Evolutionary conservation across 768 basidiomycete species (phyloP).

Genomic region (Termitomyces sp.): DNA sequence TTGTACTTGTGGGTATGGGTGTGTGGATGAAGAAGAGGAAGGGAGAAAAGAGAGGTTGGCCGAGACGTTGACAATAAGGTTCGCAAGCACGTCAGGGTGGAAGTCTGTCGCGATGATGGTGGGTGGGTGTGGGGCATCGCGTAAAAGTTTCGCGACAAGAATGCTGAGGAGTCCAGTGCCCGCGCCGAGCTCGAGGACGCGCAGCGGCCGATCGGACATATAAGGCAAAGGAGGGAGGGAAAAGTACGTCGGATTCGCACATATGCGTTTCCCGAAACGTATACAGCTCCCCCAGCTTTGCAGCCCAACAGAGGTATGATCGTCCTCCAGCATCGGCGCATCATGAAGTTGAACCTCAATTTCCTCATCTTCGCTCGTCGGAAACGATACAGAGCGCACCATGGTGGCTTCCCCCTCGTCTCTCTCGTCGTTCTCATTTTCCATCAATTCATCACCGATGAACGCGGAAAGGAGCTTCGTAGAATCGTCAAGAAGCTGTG

Average conservation of each 20-base stretch:
- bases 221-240: slow-evolving; percentile 22
- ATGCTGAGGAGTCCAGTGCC: slow-evolving; percentile 86
- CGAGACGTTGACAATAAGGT: slow-evolving; percentile 57
- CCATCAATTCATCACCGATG: slow-evolving; percentile 29
- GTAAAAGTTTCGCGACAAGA: slow-evolving; percentile 46
- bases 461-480: slow-evolving; percentile 56
- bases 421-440: slow-evolving; percentile 29
- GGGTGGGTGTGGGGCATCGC: slow-evolving; percentile 24
- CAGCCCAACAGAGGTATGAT: slow-evolving; percentile 78
- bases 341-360: slow-evolving; percentile 65
- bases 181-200: slow-evolving; percentile 79
- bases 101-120: slow-evolving; percentile 71
- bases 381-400: slow-evolving; percentile 53
- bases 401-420: slow-evolving; percentile 40
- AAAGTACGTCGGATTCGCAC: slow-evolving; percentile 40
- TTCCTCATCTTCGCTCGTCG: slow-evolving; percentile 12
- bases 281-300: slow-evolving; percentile 86
- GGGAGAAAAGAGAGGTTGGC: slow-evolving; percentile 40
- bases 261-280: slow-evolving; percentile 63
- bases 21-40: slow-evolving; percentile 6
- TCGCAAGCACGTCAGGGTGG: slow-evolving; percentile 70
- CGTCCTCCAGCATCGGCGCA: slow-evolving; percentile 56
- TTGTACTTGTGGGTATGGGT: slow-evolving; percentile 24
- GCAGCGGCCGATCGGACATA: slow-evolving; percentile 21
- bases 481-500: slow-evolving; percentile 50